Conservation (phyloP, 495 filamentous ascomycete species). For the Trichocladium uniseriatum region DNA sequence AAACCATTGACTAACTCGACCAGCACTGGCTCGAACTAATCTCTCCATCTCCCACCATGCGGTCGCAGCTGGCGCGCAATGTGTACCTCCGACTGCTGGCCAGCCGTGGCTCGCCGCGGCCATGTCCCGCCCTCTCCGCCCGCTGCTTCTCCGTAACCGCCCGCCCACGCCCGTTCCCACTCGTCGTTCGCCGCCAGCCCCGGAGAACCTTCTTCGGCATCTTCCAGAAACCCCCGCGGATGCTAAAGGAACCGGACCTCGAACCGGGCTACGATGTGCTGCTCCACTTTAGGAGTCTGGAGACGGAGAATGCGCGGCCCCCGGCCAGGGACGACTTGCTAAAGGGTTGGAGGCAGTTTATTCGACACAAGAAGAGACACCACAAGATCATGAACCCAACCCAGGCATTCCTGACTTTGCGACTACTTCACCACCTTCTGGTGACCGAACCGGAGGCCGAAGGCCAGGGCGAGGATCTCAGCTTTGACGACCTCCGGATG, state of each 20-base stretch:
- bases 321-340: constrained; percentile 52
- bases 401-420: constrained; percentile 50
- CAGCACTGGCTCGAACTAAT: constrained; percentile 17
- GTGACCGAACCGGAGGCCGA: constrained; percentile 29
- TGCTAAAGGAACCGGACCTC: constrained; percentile 44
- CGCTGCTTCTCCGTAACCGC: constrained; percentile 11
- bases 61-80: constrained; percentile 68
- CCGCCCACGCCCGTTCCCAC: constrained; percentile 20
- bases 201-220: constrained; percentile 50
- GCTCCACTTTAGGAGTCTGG: constrained; percentile 38
- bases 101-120: constrained; percentile 47
- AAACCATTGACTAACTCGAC: background rate
- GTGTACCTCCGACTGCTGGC: constrained; percentile 63
- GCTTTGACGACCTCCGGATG: constrained; percentile 42
- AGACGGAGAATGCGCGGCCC: constrained; percentile 42
- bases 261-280: constrained; percentile 53
- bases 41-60: constrained; percentile 48
- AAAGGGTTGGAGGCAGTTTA: constrained; percentile 55
- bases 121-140: constrained; percentile 15
- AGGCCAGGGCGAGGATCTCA: constrained; percentile 34
- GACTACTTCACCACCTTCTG: constrained; percentile 52
- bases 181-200: constrained; percentile 22
- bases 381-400: constrained; percentile 49
- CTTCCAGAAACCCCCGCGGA: constrained; percentile 44
- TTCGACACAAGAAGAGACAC: constrained; percentile 43